phyloP scores from a whole-genome alignment of 257 asterid genomes.

The Solanum habrochaites region DNA sequence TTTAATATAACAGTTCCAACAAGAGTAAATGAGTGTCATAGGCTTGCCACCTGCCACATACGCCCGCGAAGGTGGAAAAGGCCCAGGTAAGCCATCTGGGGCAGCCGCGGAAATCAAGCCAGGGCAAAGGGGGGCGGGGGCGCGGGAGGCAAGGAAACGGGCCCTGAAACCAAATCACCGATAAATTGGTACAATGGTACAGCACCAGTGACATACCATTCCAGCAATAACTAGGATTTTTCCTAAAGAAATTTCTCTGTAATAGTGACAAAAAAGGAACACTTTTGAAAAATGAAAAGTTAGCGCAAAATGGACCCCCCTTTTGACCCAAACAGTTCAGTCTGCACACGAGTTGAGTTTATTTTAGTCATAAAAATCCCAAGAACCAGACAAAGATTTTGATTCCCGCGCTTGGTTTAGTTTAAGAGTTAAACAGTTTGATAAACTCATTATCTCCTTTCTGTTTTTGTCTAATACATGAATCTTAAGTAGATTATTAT shows the following conservation, averaged over 20 bases:
- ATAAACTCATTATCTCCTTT: neutral
- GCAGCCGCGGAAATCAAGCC: too few species aligned
- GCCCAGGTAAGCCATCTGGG: constrained; percentile 28
- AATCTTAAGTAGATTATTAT: constrained; percentile 4
- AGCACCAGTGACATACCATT: neutral
- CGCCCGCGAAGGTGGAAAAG: neutral
- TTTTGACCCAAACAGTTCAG: constrained; percentile 29
- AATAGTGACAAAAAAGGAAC: neutral
- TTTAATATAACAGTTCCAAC: neutral
- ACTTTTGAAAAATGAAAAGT: neutral
- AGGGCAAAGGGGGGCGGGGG: too few species aligned
- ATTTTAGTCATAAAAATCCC: constrained; percentile 8
- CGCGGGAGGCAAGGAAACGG: too few species aligned
- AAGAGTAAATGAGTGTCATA: constrained; percentile 33
- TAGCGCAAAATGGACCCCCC: neutral
- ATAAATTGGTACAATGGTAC: constrained; percentile 3
- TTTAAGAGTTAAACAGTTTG: constrained; percentile 4
- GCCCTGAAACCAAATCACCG: constrained; percentile 22
- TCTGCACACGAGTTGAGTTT: constrained; percentile 29
- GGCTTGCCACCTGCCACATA: constrained; percentile 9
- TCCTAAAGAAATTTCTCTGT: neutral
- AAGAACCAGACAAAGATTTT: constrained; percentile 28
- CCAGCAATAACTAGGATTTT: neutral
- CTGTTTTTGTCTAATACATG: constrained; percentile 5
- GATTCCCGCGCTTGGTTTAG: constrained; percentile 22